phyloP scores from a whole-genome alignment of 257 asterid species.

The Solanum rostratum region DNA sequence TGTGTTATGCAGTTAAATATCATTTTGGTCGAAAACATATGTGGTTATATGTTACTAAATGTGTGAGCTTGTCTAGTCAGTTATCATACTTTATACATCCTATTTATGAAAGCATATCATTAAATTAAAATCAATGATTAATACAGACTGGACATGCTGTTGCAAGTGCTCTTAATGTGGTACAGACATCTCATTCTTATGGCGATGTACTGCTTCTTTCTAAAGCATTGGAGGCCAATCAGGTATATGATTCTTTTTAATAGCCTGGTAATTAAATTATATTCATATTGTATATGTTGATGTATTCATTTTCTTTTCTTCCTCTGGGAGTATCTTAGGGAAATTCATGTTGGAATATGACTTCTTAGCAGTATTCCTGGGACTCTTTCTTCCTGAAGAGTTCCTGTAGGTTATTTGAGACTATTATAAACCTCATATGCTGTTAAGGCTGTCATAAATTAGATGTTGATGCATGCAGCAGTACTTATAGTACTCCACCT shows the following conservation, averaged over 20 bases:
- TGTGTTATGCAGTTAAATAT: background rate
- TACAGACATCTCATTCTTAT: conserved; percentile 72
- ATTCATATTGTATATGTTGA: background rate
- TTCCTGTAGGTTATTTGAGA: background rate
- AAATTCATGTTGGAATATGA: background rate
- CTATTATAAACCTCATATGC: background rate
- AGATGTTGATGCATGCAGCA: background rate
- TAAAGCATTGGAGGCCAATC: conserved; percentile 71
- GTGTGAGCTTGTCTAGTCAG: background rate
- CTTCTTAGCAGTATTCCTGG: background rate
- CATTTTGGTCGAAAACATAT: background rate
- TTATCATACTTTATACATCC: background rate
- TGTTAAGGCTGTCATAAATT: background rate
- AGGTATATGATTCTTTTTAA: conserved; percentile 31
- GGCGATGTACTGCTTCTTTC: conserved; percentile 69
- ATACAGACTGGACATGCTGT: conserved; percentile 72
- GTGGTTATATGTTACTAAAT: background rate
- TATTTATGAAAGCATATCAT: background rate
- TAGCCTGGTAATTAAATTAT: background rate
- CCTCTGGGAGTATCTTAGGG: background rate
- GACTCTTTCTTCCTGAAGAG: background rate
- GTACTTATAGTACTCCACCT: background rate
- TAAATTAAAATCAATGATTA: background rate
- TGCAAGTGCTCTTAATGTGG: conserved; percentile 76
- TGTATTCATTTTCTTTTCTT: background rate